These are phyloP conservation scores for Phytophthora niederhauseri DNA, from an alignment of 352 stramenopile genomes.

Conservation along the genomic window DNA sequence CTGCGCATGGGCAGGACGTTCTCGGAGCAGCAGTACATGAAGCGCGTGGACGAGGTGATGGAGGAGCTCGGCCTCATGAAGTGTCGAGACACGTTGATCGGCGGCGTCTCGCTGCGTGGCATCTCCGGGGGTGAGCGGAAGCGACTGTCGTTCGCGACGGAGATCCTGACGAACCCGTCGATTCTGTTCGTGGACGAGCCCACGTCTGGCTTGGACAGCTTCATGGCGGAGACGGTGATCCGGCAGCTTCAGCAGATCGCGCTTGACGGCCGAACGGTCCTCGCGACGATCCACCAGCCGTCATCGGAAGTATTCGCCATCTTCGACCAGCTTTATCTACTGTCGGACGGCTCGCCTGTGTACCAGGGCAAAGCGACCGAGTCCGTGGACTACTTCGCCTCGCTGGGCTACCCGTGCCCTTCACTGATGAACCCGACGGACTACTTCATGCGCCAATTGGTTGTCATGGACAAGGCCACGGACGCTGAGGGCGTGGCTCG, in stretches of 20 bases:
- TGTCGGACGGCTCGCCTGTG: slow-evolving; percentile 34
- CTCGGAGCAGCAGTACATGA: slow-evolving; percentile 29
- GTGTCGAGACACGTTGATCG: slow-evolving; percentile 54
- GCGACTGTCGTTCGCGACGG: slow-evolving; percentile 72
- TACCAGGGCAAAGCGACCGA: slow-evolving; percentile 44
- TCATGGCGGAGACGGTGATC: slow-evolving; percentile 53
- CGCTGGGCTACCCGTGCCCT: slow-evolving; percentile 34
- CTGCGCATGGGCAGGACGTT: slow-evolving; percentile 59
- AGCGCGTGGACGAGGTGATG: slow-evolving; percentile 49
- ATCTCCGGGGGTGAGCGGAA: slow-evolving; percentile 81
- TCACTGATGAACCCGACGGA: slow-evolving; percentile 44
- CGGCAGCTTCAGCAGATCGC: slow-evolving; percentile 63
- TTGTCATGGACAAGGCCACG: slow-evolving; percentile 37
- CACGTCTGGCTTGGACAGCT: slow-evolving; percentile 55
- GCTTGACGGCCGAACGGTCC: slow-evolving; percentile 77
- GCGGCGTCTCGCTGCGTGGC: slow-evolving; percentile 41
- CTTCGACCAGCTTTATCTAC: slow-evolving; percentile 44
- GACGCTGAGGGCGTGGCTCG: slow-evolving; percentile 28
- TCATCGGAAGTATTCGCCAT: slow-evolving; percentile 52
- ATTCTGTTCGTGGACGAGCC: slow-evolving; percentile 83
- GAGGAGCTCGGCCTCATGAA: slow-evolving; percentile 49
- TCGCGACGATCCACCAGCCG: slow-evolving; percentile 87
- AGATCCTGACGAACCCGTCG: slow-evolving; percentile 69
- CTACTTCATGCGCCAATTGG: slow-evolving; percentile 51
- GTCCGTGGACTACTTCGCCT: slow-evolving; percentile 41